Evolutionary conservation across 305 asterid species (phyloP), one percentile per base, ranked within the genome.

Genomic region (Caryopteris hybrid): DNA sequence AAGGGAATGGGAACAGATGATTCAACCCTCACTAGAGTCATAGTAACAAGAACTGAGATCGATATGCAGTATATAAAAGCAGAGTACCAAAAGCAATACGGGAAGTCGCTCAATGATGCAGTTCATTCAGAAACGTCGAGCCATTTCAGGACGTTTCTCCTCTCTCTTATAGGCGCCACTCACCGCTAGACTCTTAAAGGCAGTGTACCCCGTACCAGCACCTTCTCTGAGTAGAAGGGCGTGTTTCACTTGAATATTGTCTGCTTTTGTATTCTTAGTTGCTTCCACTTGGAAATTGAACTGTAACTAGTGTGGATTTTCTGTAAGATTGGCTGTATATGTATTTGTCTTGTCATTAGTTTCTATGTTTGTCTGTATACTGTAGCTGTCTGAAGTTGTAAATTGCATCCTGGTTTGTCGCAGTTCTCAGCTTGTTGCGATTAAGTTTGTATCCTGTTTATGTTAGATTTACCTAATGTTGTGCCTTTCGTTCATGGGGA

Each of bases 1-100:
- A 85, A 94, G 80, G 98, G 97, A 61, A 7, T 91, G 73, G 99
- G 99, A 73, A 94, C 98, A 4, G 71, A 87, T 17, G 98, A 94
- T 39, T 18, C 93, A 3, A 74, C 90, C 13, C 90, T 94, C 31
- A 84, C 54, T 45, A 81, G 99, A 69, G 73, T 84, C 38, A 80
- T 94, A 64, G 93, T 86, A 63, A 91, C 99, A 0, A 83, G 99
- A 70, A 78, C 97, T 4, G 99, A 94, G 84, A 87, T 91, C 3
- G 99, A 94, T 65, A 74, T 89, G 95, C 96, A 87, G 55, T 91
- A 87, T 36, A 83, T 91, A 71, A 91, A 87, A 83, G 90, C 83
- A 42, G 97, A 89, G 73, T 94, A 94, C 72, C 84, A 81, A 22
- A 89, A 79, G 87, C 86, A 87, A 43, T 74, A 87, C 45, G 79